Conservation (phyloP, 306 rosid genomes). For the Citrullus mucosospermus region DNA sequence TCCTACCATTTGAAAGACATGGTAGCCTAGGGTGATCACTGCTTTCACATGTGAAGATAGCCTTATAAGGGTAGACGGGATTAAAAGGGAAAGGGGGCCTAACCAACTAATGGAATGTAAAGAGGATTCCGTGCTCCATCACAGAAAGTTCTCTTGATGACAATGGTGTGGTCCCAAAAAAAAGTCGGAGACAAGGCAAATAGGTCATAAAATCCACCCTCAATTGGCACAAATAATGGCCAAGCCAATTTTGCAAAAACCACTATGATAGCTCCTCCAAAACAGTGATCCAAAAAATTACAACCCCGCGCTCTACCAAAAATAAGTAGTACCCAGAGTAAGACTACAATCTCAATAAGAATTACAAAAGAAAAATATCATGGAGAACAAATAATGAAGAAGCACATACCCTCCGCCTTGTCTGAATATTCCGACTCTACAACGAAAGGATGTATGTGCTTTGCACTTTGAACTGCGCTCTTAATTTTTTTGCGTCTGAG, state of each 20-base stretch:
- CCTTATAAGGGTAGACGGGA: not conserved
- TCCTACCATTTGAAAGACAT: not conserved
- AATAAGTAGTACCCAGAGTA: not conserved
- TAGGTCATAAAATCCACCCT: not conserved
- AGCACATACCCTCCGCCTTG: slow-evolving; percentile 44
- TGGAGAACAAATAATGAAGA: slow-evolving; percentile 2
- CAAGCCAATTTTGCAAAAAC: not conserved
- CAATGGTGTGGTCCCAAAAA: not conserved
- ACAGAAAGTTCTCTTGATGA: not conserved
- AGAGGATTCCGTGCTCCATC: not conserved
- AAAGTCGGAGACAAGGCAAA: not conserved
- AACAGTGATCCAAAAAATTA: not conserved
- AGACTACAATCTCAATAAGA: not conserved
- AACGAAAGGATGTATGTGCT: slow-evolving; percentile 24
- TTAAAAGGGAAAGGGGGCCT: not conserved
- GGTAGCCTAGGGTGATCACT: not conserved
- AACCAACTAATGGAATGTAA: not conserved
- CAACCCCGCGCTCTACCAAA: not conserved
- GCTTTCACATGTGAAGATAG: not conserved
- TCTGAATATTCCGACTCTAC: slow-evolving; percentile 26
- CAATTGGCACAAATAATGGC: not conserved
- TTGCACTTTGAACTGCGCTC: slow-evolving; percentile 16
- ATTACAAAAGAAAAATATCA: not conserved
- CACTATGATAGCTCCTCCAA: not conserved
- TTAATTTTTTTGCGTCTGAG: slow-evolving; percentile 24